phyloP scores from a whole-genome alignment of 2,329 filamentous ascomycete genomes.

The Coniochaeta sp. region DNA sequence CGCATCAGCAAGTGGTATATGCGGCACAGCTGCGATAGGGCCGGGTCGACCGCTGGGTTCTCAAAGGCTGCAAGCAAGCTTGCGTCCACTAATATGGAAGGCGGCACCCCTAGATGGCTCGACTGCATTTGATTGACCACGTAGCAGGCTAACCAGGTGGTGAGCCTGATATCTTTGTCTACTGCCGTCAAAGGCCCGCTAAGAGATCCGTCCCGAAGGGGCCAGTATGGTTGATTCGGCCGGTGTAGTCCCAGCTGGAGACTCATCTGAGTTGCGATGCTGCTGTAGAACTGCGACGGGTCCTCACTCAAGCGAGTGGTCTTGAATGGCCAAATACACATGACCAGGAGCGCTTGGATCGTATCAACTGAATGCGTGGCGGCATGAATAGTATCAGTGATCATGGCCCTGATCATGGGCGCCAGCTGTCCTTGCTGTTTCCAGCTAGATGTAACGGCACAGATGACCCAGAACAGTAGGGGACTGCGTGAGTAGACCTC shows the following conservation, averaged over 20 bases:
- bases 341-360: background rate
- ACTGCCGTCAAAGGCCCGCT: background rate
- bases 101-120: background rate
- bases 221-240: slow-evolving; percentile 1
- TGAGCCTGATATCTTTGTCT: background rate
- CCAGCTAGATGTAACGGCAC: slow-evolving; percentile 1
- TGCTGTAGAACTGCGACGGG: background rate
- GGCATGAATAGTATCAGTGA: background rate
- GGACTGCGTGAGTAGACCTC: background rate
- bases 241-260: background rate
- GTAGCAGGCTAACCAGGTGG: slow-evolving; percentile 1
- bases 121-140: slow-evolving; percentile 2
- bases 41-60: background rate
- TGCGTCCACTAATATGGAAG: background rate
- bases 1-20: slow-evolving; percentile 1
- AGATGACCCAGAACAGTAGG: background rate
- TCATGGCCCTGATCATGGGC: background rate
- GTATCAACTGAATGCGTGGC: background rate
- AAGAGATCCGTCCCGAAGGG: background rate
- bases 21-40: background rate
- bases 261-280: background rate
- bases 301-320: background rate
- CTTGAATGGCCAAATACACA: slow-evolving; percentile 2
- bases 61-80: background rate
- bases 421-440: background rate